Conservation (phyloP, 2,329 filamentous ascomycete species). For the Scedosporium aurantiacum region DNA sequence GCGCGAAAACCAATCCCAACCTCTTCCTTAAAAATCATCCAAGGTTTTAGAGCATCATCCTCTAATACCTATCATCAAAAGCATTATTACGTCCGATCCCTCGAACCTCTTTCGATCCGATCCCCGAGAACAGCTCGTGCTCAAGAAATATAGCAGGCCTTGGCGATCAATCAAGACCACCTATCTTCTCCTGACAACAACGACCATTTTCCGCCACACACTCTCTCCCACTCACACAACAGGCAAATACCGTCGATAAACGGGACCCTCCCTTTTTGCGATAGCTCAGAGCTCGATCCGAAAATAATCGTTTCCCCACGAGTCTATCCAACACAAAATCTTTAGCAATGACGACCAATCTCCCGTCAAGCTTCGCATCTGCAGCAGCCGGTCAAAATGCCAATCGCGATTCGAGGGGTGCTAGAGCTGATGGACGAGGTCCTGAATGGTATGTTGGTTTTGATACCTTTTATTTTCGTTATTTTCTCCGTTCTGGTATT, state of each 20-base stretch:
- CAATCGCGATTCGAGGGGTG: slow-evolving; percentile 48
- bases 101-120: neutral
- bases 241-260: neutral
- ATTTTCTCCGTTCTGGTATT: neutral
- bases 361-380: slow-evolving; percentile 75
- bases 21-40: neutral
- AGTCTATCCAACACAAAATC: slow-evolving; percentile 2
- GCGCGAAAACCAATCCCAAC: neutral
- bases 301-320: neutral
- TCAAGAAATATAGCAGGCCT: neutral
- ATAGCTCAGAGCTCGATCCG: neutral
- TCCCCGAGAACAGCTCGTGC: neutral
- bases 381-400: slow-evolving; percentile 66
- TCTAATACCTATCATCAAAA: neutral
- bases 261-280: neutral
- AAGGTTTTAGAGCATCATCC: neutral
- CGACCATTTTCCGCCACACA: neutral
- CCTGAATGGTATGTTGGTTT: slow-evolving; percentile 58
- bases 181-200: neutral
- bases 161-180: neutral
- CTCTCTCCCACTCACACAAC: neutral
- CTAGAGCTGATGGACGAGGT: slow-evolving; percentile 46
- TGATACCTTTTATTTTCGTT: neutral
- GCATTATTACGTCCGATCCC: neutral
- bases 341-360: slow-evolving; percentile 53